Conservation (phyloP, 352 stramenopile genomes). For the Blastocystis sp. region DNA sequence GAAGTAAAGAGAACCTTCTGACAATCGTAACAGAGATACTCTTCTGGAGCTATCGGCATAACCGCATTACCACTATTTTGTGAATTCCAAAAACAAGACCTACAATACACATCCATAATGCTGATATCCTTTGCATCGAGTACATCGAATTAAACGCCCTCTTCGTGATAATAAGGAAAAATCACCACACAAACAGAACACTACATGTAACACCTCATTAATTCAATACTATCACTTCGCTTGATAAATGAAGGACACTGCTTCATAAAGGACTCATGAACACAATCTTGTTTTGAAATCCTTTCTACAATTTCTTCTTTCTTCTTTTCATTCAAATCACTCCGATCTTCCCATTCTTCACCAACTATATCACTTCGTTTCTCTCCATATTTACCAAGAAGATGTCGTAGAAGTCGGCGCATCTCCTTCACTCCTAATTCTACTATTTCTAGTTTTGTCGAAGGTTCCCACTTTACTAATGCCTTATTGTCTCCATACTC, state of each 20-base stretch:
- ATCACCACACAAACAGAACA: conserved; percentile 1
- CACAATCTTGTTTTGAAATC: background rate
- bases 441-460: background rate
- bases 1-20: background rate
- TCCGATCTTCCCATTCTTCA: background rate
- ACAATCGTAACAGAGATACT: conserved; percentile 42
- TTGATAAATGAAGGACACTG: background rate
- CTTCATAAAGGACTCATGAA: background rate
- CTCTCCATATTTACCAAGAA: background rate
- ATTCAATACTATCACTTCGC: background rate
- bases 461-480: background rate
- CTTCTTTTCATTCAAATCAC: background rate
- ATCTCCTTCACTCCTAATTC: background rate
- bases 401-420: background rate
- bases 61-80: background rate
- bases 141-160: background rate
- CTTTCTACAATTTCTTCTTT: background rate
- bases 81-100: background rate
- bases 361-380: background rate
- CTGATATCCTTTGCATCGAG: background rate
- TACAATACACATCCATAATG: conserved; percentile 41
- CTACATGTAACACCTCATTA: background rate
- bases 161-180: background rate
- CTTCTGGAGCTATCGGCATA: background rate
- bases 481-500: background rate